phyloP scores from a whole-genome alignment of 1,139 yeast genomes.

The Petasospora fabianii region DNA sequence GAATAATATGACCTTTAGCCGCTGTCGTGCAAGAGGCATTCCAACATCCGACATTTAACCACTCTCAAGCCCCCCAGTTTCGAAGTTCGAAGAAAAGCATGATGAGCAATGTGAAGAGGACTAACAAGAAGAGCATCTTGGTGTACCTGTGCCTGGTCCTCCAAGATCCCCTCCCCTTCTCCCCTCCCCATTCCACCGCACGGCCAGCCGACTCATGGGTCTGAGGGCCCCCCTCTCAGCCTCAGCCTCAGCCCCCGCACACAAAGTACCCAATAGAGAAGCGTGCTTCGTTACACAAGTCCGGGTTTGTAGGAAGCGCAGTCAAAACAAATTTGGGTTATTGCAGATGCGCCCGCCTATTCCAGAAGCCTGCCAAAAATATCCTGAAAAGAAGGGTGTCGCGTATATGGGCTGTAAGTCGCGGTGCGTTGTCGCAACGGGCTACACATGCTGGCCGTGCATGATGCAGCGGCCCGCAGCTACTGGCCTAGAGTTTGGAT shows the following conservation, averaged over 20 bases:
- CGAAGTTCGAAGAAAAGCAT: too few relatives aligned
- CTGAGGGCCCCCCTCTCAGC: too few relatives aligned
- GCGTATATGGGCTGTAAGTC: slow-evolving; percentile 8
- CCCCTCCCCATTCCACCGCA: too few relatives aligned
- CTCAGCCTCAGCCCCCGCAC: too few relatives aligned
- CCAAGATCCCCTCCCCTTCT: too few relatives aligned
- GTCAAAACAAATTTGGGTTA: neutral
- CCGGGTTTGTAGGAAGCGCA: neutral
- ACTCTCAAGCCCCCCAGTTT: neutral
- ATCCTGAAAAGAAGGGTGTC: slow-evolving; percentile 9
- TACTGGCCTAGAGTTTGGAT: slow-evolving; percentile 8
- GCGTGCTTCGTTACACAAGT: too few relatives aligned
- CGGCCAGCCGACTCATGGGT: too few relatives aligned
- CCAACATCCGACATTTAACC: neutral
- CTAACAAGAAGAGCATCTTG: too few relatives aligned
- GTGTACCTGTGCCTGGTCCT: too few relatives aligned
- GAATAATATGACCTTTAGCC: too few relatives aligned
- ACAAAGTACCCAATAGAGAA: too few relatives aligned
- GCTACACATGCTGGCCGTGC: neutral
- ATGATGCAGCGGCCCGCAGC: slow-evolving; percentile 2
- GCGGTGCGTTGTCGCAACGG: slow-evolving; percentile 2
- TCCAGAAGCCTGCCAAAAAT: slow-evolving; percentile 9
- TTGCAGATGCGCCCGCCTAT: neutral
- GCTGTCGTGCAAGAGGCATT: neutral
- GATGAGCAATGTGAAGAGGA: too few relatives aligned